These are phyloP conservation scores for Scleroderma citrinum DNA, from an alignment of 768 basidiomycete species.

Conservation along the genomic window DNA sequence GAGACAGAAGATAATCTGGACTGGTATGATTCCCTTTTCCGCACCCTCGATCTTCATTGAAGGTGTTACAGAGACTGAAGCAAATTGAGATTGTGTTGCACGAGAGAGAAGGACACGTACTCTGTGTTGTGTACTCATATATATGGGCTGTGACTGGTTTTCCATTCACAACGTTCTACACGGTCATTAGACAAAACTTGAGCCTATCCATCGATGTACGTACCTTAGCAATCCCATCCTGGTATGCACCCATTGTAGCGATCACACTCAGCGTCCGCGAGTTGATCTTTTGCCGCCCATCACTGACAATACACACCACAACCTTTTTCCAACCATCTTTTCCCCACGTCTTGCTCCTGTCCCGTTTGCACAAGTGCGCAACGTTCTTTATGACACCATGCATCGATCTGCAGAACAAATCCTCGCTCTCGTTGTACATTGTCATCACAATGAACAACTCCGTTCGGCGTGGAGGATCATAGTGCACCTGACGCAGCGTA, in stretches of 20 bases:
- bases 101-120: slow-evolving; percentile 30
- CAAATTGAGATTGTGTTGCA: slow-evolving; percentile 6
- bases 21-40: slow-evolving; percentile 77
- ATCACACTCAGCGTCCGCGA: slow-evolving; percentile 78
- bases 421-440: slow-evolving; percentile 95
- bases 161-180: slow-evolving; percentile 68
- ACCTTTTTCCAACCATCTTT: slow-evolving; percentile 99
- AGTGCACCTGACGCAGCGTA: slow-evolving; percentile 84
- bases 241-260: slow-evolving; percentile 91
- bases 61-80: slow-evolving; percentile 71
- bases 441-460: slow-evolving; percentile 98
- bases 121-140: slow-evolving; percentile 92
- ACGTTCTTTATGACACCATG: slow-evolving; percentile 95
- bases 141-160: slow-evolving; percentile 85
- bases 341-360: slow-evolving; percentile 91
- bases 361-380: slow-evolving; percentile 79
- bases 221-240: slow-evolving; percentile 88
- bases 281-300: slow-evolving; percentile 83
- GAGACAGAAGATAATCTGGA: slow-evolving; percentile 89
- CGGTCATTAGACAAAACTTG: slow-evolving; percentile 2
- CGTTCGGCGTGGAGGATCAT: slow-evolving; percentile 85
- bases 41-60: slow-evolving; percentile 76
- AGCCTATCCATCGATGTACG: slow-evolving; percentile 9
- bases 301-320: slow-evolving; percentile 87
- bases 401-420: slow-evolving; percentile 89